phyloP scores from a whole-genome alignment of 352 stramenopile genomes.

The Globisporangium okanoganense region DNA sequence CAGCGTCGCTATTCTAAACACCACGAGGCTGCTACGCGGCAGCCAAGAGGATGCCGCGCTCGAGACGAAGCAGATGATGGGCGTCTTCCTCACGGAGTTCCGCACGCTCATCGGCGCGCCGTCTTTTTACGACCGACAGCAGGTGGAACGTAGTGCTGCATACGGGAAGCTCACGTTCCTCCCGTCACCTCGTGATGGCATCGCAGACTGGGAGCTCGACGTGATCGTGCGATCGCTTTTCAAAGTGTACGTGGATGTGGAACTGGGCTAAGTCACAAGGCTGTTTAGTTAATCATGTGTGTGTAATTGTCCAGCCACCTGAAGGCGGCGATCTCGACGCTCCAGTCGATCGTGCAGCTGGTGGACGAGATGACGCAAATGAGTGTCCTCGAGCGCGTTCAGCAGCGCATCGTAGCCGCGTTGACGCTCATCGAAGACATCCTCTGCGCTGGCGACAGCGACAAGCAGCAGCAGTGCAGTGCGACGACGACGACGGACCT shows the following conservation, averaged over 20 bases:
- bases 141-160: slow-evolving; percentile 12
- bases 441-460: slow-evolving; percentile 20
- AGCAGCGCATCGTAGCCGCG: slow-evolving; percentile 46
- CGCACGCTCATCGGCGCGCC: slow-evolving; percentile 57
- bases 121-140: slow-evolving; percentile 43
- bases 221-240: slow-evolving; percentile 43
- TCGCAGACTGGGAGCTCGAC: slow-evolving; percentile 78
- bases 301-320: slow-evolving; percentile 36
- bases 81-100: slow-evolving; percentile 62
- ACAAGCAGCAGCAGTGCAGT: slow-evolving; percentile 16
- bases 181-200: slow-evolving; percentile 38
- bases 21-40: slow-evolving; percentile 8
- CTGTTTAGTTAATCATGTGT: not conserved
- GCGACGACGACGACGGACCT: slow-evolving; percentile 21
- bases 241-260: slow-evolving; percentile 23
- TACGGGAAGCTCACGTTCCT: slow-evolving; percentile 35
- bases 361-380: slow-evolving; percentile 69
- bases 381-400: slow-evolving; percentile 61
- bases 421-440: slow-evolving; percentile 51
- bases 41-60: not conserved
- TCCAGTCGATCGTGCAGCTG: slow-evolving; percentile 70
- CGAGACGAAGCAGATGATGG: slow-evolving; percentile 57
- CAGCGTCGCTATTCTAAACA: slow-evolving; percentile 55
- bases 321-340: slow-evolving; percentile 50
- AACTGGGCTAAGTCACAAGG: too few species aligned